Base-by-base conservation (phyloP, 1,284 basidiomycete genomes). In the Apiotrichum brassicae region DNA sequence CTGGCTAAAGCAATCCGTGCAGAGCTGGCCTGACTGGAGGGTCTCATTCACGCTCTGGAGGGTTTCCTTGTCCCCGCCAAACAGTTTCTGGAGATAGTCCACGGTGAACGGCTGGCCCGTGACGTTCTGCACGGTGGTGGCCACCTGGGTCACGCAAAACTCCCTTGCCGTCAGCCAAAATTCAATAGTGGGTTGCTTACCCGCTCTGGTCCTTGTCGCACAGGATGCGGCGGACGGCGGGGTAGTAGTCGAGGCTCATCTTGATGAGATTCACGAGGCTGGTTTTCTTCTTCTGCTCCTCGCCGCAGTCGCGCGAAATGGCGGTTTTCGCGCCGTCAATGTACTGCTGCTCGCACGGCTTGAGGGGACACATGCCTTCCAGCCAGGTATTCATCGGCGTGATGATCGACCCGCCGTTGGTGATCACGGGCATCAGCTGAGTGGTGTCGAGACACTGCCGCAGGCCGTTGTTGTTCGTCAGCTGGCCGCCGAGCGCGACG, bases 381-480 rank as follows among this genome's bases (percentile, higher is more conserved):
- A 71, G 58, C 57, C 70, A 71, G 23, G 50, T 53, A 53, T 69
- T 62, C 35, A 71, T 46, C 2, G 60, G 48, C 13, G 30, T 38
- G 43, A 67, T 57, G 53, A 68, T 50, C 11, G 61, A 65, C 32
- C 62, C 63, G 16, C 49, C 54, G 23, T 14, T 32, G 16, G 36
- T 41, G 38, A 67, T 30, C 40, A 70, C 50, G 12, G 56, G 54
- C 6, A 71, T 35, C 16, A 66, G 49, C 19, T 45, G 49, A 25
- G 60, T 64, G 19, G 69, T 50, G 46, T 58, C 55, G 19, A 71
- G 59, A 57, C 68, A 71, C 19, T n/a, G 13, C 12, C 13, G 11
- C 33, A 34, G 33, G 33, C 33, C 33, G 33, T 34, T 34, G 33
- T 34, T 34, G 33, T 16, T 16, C 26, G n/a, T 12, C n/a, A 38